These are phyloP conservation scores for Scedosporium aurantiacum DNA, from an alignment of 2,329 filamentous ascomycete species.

Conservation along the genomic window DNA sequence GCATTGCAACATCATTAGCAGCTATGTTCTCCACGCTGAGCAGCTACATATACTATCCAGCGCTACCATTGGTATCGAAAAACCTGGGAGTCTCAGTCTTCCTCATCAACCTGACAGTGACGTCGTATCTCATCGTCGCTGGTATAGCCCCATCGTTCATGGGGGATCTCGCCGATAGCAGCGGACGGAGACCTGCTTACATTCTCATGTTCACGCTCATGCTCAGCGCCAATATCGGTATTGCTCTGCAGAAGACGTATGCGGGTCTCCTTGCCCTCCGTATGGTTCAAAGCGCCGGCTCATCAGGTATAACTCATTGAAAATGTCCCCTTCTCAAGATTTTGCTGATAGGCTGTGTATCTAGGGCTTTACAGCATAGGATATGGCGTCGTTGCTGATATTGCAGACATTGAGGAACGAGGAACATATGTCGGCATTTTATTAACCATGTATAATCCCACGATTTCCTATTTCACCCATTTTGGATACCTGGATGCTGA, in stretches of 20 bases:
- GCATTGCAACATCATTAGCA: slow-evolving; percentile 7
- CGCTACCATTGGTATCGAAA: slow-evolving; percentile 26
- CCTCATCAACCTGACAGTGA: slow-evolving; percentile 39
- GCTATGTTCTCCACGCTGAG: slow-evolving; percentile 30
- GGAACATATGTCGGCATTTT: slow-evolving; percentile 56
- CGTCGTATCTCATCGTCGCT: slow-evolving; percentile 48
- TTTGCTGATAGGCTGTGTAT: background rate
- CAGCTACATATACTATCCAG: slow-evolving; percentile 45
- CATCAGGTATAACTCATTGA: slow-evolving; percentile 22
- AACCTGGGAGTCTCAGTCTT: slow-evolving; percentile 27
- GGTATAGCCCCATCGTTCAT: slow-evolving; percentile 51
- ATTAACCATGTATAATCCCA: too few species aligned
- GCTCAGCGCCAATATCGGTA: slow-evolving; percentile 26
- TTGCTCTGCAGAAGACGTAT: slow-evolving; percentile 41
- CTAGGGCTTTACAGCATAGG: slow-evolving; percentile 51
- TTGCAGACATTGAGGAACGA: slow-evolving; percentile 51
- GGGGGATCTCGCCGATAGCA: slow-evolving; percentile 45
- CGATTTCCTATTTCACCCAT: slow-evolving; percentile 18
- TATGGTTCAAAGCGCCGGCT: slow-evolving; percentile 45
- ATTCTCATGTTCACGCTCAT: slow-evolving; percentile 40
- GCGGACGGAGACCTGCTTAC: slow-evolving; percentile 43
- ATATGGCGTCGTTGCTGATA: slow-evolving; percentile 56
- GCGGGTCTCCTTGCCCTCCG: slow-evolving; percentile 42
- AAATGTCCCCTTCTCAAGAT: too few species aligned
- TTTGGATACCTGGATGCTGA: slow-evolving; percentile 32